These are phyloP conservation scores for Sugiyamaella qingdaonensis DNA, from an alignment of 805 yeast genomes.

Conservation along the genomic window DNA sequence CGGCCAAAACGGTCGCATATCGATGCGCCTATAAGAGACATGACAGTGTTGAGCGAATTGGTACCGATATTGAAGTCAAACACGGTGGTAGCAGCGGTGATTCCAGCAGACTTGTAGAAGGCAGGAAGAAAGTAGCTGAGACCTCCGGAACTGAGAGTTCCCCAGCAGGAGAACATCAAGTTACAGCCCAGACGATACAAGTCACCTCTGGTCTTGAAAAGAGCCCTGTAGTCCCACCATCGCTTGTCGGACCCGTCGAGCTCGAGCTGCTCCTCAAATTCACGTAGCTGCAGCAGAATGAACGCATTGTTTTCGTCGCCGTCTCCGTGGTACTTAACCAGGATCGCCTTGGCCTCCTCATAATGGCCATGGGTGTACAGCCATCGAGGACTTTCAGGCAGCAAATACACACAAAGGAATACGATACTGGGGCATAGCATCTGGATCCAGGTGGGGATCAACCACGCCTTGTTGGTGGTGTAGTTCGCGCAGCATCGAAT, in stretches of 20 bases:
- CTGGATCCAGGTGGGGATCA: slow-evolving; percentile 12
- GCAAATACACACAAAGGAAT: neutral
- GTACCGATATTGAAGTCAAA: slow-evolving; percentile 13
- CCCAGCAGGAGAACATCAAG: slow-evolving; percentile 11
- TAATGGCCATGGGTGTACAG: slow-evolving; percentile 62
- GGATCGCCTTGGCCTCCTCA: slow-evolving; percentile 45
- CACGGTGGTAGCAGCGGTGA: slow-evolving; percentile 8
- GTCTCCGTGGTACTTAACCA: slow-evolving; percentile 19
- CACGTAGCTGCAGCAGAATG: slow-evolving; percentile 15
- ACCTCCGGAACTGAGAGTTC: slow-evolving; percentile 11
- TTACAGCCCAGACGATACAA: slow-evolving; percentile 12
- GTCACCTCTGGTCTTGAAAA: slow-evolving; percentile 13
- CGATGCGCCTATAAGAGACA: slow-evolving; percentile 19
- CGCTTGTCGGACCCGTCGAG: slow-evolving; percentile 3
- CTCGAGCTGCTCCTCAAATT: slow-evolving; percentile 14
- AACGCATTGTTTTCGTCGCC: slow-evolving; percentile 6
- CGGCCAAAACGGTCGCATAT: slow-evolving; percentile 28
- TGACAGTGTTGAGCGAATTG: neutral
- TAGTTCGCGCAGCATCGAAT: slow-evolving; percentile 4
- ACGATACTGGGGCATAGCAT: slow-evolving; percentile 9
- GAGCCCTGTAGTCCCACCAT: slow-evolving; percentile 18
- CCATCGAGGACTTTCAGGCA: slow-evolving; percentile 73
- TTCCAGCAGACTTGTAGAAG: slow-evolving; percentile 14
- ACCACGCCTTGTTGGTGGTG: slow-evolving; percentile 4
- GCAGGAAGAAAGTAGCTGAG: slow-evolving; percentile 12